Conservation (phyloP, 768 basidiomycete species). For the Termitomyces heimii region DNA sequence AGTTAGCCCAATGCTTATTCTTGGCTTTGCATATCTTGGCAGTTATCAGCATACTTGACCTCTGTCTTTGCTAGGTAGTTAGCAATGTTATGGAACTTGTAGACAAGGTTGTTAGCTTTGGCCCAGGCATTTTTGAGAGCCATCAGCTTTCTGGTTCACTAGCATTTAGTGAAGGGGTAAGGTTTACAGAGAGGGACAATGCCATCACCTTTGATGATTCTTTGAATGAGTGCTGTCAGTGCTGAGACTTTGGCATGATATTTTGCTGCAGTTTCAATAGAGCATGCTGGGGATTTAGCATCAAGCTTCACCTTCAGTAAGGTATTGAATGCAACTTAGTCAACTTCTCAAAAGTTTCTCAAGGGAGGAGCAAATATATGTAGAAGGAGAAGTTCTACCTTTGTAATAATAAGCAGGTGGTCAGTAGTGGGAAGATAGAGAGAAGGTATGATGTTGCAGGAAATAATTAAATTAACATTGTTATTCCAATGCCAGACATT, state of each 20-base stretch:
- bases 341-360: neutral
- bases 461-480: no score
- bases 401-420: neutral
- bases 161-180: neutral
- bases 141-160: neutral
- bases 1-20: neutral
- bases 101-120: neutral
- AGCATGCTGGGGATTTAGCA: neutral
- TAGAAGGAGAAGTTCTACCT: fast-evolving
- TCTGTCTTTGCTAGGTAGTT: neutral
- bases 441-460: no score
- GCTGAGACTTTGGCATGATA: neutral
- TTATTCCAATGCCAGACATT: no score
- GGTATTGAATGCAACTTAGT: neutral
- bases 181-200: neutral
- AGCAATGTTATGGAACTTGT: neutral
- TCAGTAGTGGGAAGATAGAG: neutral
- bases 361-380: neutral
- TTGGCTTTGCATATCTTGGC: neutral
- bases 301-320: neutral
- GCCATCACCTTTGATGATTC: neutral
- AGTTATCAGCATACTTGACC: neutral
- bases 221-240: neutral
- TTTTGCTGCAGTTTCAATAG: neutral
- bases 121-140: neutral